These are phyloP conservation scores for Fusarium guadeloupense DNA, from an alignment of 2,329 filamentous ascomycete species.

Conservation along the genomic window DNA sequence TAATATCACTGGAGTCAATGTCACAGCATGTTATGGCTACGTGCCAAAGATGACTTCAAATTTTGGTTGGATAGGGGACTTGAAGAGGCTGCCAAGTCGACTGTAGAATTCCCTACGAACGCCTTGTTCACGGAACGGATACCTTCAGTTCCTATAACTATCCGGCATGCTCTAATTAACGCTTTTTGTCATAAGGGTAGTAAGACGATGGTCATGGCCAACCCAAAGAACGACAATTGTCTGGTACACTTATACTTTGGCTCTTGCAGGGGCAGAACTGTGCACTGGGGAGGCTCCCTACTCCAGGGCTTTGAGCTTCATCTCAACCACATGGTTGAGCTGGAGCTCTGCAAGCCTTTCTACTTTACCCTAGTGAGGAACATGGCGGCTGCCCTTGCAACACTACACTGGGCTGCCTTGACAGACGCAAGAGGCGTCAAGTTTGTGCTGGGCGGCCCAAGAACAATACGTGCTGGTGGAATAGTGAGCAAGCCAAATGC, in stretches of 20 bases:
- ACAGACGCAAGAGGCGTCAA: constrained; percentile 46
- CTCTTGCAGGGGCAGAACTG: not conserved
- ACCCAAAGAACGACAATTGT: constrained; percentile 33
- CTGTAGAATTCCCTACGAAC: constrained; percentile 30
- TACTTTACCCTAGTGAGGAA: constrained; percentile 23
- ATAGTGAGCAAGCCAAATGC: not conserved
- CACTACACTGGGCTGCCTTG: constrained; percentile 46
- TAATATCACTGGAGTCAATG: not conserved
- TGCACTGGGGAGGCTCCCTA: constrained; percentile 17
- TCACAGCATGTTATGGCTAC: constrained; percentile 13
- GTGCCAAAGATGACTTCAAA: not conserved
- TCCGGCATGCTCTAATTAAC: constrained; percentile 32
- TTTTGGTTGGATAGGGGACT: constrained; percentile 21
- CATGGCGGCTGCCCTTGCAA: constrained; percentile 43
- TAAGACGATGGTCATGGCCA: not conserved
- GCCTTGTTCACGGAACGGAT: constrained; percentile 32
- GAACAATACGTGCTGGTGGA: not conserved
- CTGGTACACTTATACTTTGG: constrained; percentile 36
- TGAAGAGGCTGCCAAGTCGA: not conserved
- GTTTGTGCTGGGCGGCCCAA: constrained; percentile 45
- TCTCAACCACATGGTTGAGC: constrained; percentile 44
- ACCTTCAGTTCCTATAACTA: constrained; percentile 33
- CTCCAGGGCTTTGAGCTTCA: constrained; percentile 47
- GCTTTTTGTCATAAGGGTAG: constrained; percentile 20
- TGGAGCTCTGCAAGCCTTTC: constrained; percentile 30